These are phyloP conservation scores for Mortierella claussenii DNA, from an alignment of 192 early-diverging fungal species.

Conservation along the genomic window DNA sequence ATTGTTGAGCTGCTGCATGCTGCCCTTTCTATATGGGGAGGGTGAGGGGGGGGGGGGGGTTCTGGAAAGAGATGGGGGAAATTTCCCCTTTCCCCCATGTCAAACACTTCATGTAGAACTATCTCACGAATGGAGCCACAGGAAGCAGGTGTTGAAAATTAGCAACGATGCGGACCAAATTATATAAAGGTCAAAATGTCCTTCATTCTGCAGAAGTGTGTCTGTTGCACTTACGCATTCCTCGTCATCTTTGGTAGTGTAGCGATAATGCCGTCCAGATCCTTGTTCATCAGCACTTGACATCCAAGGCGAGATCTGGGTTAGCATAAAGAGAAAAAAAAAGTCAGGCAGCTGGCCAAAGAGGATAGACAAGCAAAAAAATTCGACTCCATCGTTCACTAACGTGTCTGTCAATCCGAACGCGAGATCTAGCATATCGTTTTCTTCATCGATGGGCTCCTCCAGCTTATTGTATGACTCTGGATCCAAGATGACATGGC, in stretches of 20 bases:
- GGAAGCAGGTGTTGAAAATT: too few species aligned
- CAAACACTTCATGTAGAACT: too few species aligned
- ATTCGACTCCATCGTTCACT: constrained; percentile 14
- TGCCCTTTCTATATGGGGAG: too few species aligned
- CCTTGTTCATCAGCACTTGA: constrained; percentile 87
- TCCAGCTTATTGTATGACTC: constrained; percentile 85
- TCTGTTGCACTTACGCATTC: constrained; percentile 61
- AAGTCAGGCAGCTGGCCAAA: neutral
- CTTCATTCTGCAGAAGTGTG: too few species aligned
- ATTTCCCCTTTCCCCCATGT: too few species aligned
- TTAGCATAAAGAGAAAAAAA: neutral
- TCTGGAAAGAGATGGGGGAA: too few species aligned
- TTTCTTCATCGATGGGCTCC: constrained; percentile 96
- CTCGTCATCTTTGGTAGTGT: constrained; percentile 89
- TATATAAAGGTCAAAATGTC: too few species aligned
- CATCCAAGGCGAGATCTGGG: constrained; percentile 92
- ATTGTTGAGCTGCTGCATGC: too few species aligned
- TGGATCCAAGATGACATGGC: constrained; percentile 89
- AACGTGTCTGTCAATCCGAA: constrained; percentile 97
- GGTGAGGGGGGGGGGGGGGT: too few species aligned
- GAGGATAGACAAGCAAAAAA: neutral
- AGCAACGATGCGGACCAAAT: too few species aligned
- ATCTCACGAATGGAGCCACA: too few species aligned
- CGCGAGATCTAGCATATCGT: constrained; percentile 98
- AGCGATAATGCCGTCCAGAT: constrained; percentile 92